Evolutionary conservation across 139 green algal species (phyloP), one percentile per base, ranked within the genome.

Genomic region (Nannochloris sp.): DNA sequence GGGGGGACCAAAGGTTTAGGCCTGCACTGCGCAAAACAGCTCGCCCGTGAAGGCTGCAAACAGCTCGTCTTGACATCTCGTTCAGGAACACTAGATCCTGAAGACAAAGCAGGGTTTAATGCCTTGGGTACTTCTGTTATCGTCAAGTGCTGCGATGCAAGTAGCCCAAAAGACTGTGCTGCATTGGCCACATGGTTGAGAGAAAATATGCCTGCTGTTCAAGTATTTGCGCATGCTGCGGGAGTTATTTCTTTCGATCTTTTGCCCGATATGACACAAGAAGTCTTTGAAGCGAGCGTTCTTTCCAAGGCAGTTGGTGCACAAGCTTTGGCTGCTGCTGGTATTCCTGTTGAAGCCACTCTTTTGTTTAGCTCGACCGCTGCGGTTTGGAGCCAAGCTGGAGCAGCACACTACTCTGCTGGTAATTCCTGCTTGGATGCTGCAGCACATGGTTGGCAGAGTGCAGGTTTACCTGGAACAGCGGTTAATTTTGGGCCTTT

Each of bases 1-100:
- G 74, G 75, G n/a, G 75, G 71, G 14, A 70, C 55, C 2, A 56
- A 54, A 15, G 75, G 75, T 19, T 47, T 81, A 29, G 74, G 74
- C 13, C 25, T 74, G 47, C 23, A 64, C 10, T 56, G 32, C n/a
- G 65, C 53, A 29, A 57, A 45, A 6, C 31, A 66, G 14, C 32
- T 64, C 19, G 30, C n/a, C 29, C 6, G n/a, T 2, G 44, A 24
- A 15, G 60, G 37, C 2, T 31, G 30, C 31, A 4, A 15, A 4
- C 38, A 30, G n/a, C 13, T 74, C 34, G 59, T 81, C 10, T 36
- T 81, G 7, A 58, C 58, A 2, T 75, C 64, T 2, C 51, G 65
- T 14, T 36, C 46, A 0, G 30, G 34, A 7, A 7, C 15, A 9
- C 31, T 77, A 15, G 3, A 15, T n/a, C 35, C 19, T 14, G 6